Evolutionary conservation across 768 basidiomycete genomes (phyloP).

Genomic region (Leccinum longicurvipes): DNA sequence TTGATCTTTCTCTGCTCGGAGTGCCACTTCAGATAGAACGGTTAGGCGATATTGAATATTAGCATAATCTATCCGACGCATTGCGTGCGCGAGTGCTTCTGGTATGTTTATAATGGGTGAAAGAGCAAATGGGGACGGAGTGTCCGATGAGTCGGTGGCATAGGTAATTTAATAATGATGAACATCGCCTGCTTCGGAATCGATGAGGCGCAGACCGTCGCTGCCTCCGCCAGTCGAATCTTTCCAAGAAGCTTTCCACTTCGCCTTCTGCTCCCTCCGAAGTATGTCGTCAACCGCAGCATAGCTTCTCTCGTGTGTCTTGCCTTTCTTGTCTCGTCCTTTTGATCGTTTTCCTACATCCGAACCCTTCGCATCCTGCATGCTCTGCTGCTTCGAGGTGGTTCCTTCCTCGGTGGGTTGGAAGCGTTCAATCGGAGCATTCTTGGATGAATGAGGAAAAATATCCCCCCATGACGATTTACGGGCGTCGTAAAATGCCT

Average conservation of each 20-base stretch:
- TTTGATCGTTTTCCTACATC: conserved; percentile 56
- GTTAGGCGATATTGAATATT: conserved; percentile 2
- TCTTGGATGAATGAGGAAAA: conserved; percentile 89
- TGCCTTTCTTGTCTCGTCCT: conserved; percentile 25
- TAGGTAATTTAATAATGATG: conserved; percentile 6
- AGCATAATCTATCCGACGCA: background rate
- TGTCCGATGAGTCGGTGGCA: background rate
- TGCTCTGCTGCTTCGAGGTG: conserved; percentile 27
- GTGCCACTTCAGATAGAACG: background rate
- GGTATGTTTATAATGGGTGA: background rate
- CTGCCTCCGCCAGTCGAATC: conserved; percentile 3
- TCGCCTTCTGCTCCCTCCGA: conserved; percentile 37
- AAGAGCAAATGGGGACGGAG: background rate
- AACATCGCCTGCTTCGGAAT: conserved; percentile 6
- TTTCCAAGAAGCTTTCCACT: conserved; percentile 25
- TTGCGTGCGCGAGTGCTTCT: background rate
- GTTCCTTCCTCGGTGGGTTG: conserved; percentile 33
- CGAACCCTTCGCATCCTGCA: conserved; percentile 37
- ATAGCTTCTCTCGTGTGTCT: conserved; percentile 21
- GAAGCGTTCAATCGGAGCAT: conserved; percentile 62
- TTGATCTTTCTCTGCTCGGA: background rate
- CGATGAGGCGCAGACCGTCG: conserved; percentile 4
- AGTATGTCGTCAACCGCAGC: conserved; percentile 34
- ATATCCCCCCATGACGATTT: conserved; percentile 94
- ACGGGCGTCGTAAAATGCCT: conserved; percentile 90